Evolutionary conservation across 352 stramenopile genomes (phyloP).

Genomic region (Phytophthora rubi): DNA sequence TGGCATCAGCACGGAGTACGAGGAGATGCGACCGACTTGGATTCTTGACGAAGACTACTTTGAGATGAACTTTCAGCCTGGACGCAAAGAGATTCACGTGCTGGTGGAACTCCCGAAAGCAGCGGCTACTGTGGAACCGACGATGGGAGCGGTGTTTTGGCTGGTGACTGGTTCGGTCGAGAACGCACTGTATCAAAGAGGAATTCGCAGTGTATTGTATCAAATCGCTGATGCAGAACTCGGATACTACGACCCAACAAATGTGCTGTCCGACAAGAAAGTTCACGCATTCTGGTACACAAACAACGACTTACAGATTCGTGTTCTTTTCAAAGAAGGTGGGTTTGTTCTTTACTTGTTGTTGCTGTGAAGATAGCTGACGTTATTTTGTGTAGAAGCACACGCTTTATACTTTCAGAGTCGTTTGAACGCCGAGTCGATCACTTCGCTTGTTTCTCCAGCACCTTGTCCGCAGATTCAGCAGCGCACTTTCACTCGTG

Average conservation of each 20-base stretch:
- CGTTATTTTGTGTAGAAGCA: not conserved
- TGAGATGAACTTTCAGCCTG: not conserved
- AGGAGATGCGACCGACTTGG: not conserved
- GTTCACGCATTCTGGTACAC: slow-evolving; percentile 1
- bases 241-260: not conserved
- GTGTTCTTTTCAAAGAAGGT: not conserved
- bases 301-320: not conserved
- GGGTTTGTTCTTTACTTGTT: not conserved
- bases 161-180: not conserved
- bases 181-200: not conserved
- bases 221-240: slow-evolving; percentile 1
- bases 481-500: not conserved
- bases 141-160: not conserved
- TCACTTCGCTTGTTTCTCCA: not conserved
- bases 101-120: not conserved
- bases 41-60: not conserved
- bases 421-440: not conserved
- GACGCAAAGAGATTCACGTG: not conserved
- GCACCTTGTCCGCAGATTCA: not conserved
- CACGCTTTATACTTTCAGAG: slow-evolving; percentile 2
- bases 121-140: not conserved
- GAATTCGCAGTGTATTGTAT: not conserved
- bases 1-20: not conserved
- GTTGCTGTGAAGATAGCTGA: not conserved
- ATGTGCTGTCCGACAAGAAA: not conserved